phyloP scores from a whole-genome alignment of 257 asterid genomes.

The Ehretia macrophylla region DNA sequence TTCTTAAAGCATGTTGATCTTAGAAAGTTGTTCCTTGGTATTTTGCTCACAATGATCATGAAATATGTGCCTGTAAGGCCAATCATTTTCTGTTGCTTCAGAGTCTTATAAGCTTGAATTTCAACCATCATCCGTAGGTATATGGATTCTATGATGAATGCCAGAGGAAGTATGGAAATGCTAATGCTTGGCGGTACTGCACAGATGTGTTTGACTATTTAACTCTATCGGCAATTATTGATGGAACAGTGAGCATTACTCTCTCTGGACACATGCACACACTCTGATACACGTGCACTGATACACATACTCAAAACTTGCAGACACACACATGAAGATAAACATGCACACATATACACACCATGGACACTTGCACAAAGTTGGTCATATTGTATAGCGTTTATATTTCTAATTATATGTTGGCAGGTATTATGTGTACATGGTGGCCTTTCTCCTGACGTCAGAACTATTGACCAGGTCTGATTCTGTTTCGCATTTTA shows the following conservation, averaged over 20 bases:
- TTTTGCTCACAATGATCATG: no score
- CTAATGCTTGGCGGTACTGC: conserved; percentile 99
- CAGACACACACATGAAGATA: no score
- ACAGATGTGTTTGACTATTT: conserved; percentile 97
- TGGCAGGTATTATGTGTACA: conserved; percentile 93
- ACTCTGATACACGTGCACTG: no score
- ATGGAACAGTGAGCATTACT: conserved; percentile 66
- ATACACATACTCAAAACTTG: no score
- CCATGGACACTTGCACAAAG: no score
- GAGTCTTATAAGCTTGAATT: not conserved
- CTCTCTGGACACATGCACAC: no score
- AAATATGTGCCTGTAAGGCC: no score
- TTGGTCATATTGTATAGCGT: no score
- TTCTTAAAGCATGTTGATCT: no score
- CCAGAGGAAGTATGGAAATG: conserved; percentile 94
- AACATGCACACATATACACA: no score
- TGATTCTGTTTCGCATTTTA: not conserved
- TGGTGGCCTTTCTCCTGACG: conserved; percentile 97
- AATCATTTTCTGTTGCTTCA: not conserved
- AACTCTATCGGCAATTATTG: conserved; percentile 91
- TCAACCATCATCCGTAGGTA: conserved; percentile 45
- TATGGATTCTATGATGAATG: conserved; percentile 99
- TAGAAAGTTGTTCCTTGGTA: no score
- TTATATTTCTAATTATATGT: not conserved
- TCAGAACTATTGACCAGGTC: conserved; percentile 96